A percentile compares a stretch with the other conserved stretches of the same genome.
These are phyloP conservation scores for Aspergillus transmontanensis DNA, from an alignment of 2,329 filamentous ascomycete species.

Conservation along the genomic window DNA sequence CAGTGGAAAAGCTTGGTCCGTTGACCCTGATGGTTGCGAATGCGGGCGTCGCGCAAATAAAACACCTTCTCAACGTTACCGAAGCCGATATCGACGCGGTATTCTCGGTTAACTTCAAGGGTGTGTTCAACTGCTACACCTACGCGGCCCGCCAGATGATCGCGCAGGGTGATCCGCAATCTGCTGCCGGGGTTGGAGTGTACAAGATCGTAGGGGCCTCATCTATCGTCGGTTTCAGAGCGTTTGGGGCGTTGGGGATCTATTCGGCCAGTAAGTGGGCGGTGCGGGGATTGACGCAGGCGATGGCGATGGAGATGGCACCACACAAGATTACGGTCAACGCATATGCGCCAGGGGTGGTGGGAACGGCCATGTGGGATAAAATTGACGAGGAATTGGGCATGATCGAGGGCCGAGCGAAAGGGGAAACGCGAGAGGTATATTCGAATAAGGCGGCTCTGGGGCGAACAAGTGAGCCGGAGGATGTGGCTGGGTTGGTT, in stretches of 20 bases:
- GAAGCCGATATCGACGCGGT: constrained; percentile 61
- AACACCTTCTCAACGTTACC: constrained; percentile 57
- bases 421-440: constrained; percentile 59
- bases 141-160: constrained; percentile 68
- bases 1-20: constrained; percentile 57
- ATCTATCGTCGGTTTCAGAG: constrained; percentile 63
- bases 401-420: constrained; percentile 52
- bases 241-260: constrained; percentile 60
- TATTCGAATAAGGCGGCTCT: constrained; percentile 59
- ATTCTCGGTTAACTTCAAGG: constrained; percentile 67
- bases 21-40: constrained; percentile 59
- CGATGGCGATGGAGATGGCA: constrained; percentile 68
- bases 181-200: constrained; percentile 24
- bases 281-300: constrained; percentile 66
- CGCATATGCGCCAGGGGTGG: constrained; percentile 68
- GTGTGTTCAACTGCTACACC: constrained; percentile 66
- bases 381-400: constrained; percentile 64
- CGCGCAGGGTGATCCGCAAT: constrained; percentile 52
- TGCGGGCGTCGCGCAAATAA: constrained; percentile 63
- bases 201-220: constrained; percentile 57
- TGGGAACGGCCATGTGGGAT: constrained; percentile 70
- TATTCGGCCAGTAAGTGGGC: constrained; percentile 69
- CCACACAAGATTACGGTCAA: constrained; percentile 67
- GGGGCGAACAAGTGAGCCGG: constrained; percentile 60
- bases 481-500: constrained; percentile 66